These are phyloP conservation scores for Botryotinia calthae DNA, from an alignment of 2,329 filamentous ascomycete species.

Conservation along the genomic window DNA sequence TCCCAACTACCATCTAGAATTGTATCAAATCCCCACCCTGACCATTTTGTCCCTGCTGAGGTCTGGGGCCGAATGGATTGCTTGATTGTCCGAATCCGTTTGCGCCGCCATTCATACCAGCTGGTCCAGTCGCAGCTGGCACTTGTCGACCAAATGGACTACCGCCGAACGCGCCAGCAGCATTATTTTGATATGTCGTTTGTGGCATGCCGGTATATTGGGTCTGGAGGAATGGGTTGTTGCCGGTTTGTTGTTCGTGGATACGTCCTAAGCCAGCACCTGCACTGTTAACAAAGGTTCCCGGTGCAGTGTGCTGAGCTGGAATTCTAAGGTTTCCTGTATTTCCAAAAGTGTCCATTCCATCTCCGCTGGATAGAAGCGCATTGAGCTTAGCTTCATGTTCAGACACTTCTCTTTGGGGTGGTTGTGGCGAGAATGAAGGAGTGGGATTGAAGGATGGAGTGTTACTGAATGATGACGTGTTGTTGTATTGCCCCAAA, in stretches of 20 bases:
- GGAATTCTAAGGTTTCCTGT: slow-evolving; percentile 95
- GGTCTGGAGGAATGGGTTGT: slow-evolving; percentile 83
- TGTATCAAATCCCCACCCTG: slow-evolving; percentile 38
- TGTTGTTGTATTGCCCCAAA: slow-evolving; percentile 46
- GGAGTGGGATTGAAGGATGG: slow-evolving; percentile 47
- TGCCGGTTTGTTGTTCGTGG: slow-evolving; percentile 58
- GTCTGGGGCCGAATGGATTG: slow-evolving; percentile 58
- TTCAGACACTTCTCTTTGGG: slow-evolving; percentile 56
- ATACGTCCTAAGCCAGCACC: slow-evolving; percentile 74
- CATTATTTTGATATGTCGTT: slow-evolving; percentile 51
- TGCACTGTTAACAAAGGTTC: slow-evolving; percentile 94
- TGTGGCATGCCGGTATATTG: slow-evolving; percentile 78
- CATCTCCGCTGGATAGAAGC: slow-evolving; percentile 81
- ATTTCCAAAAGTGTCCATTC: slow-evolving; percentile 96
- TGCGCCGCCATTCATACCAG: slow-evolving; percentile 52
- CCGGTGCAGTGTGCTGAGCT: slow-evolving; percentile 92
- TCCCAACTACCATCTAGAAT: slow-evolving; percentile 28
- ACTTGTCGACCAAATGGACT: slow-evolving; percentile 42
- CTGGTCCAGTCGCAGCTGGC: slow-evolving; percentile 56
- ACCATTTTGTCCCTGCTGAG: slow-evolving; percentile 48
- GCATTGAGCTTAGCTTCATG: slow-evolving; percentile 78
- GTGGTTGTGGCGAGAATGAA: slow-evolving; percentile 46
- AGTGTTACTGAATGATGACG: slow-evolving; percentile 50
- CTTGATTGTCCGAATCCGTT: slow-evolving; percentile 40
- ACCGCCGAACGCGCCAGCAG: slow-evolving; percentile 31